Percentiles rank a stretch among this genome's conserved stretches.
These are phyloP conservation scores for Leucoagaricus sp. DNA, from an alignment of 1,284 basidiomycete species.

Conservation along the genomic window DNA sequence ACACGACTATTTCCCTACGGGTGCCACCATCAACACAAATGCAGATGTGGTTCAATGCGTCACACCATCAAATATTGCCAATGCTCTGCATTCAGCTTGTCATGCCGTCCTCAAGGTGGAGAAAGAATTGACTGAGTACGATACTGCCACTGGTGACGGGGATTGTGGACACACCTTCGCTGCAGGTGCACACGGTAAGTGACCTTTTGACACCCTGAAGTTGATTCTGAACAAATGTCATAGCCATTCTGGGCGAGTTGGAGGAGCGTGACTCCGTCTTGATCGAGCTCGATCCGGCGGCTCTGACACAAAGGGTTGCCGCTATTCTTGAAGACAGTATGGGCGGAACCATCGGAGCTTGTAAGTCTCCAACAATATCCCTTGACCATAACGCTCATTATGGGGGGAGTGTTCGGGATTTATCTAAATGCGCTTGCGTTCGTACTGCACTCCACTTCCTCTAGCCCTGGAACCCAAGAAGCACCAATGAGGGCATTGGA, in stretches of 20 bases:
- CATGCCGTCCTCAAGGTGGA: conserved; percentile 27
- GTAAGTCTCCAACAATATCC: conserved; percentile 27
- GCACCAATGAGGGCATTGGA: conserved; percentile 33
- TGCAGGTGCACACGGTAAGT: conserved; percentile 33
- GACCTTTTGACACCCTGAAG: neutral
- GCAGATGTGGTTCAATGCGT: no score
- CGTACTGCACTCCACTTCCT: conserved; percentile 16
- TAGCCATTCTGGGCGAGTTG: conserved; percentile 1
- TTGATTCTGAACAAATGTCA: neutral
- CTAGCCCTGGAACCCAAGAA: neutral
- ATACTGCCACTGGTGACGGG: conserved; percentile 39
- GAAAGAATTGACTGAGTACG: conserved; percentile 32
- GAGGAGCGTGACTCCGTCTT: neutral
- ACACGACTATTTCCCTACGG: neutral
- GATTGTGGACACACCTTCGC: conserved; percentile 42
- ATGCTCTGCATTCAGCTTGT: conserved; percentile 27
- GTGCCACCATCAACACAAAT: neutral
- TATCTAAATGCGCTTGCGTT: conserved; percentile 45
- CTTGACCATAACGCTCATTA: neutral
- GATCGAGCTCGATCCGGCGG: neutral
- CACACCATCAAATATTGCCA: conserved; percentile 1
- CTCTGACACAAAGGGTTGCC: conserved; percentile 8
- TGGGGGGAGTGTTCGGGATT: conserved; percentile 46
- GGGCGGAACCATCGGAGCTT: conserved; percentile 41
- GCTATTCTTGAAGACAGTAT: conserved; percentile 35